Conservation (phyloP, 345 rosid species). For the Pugionium dolabratum region DNA sequence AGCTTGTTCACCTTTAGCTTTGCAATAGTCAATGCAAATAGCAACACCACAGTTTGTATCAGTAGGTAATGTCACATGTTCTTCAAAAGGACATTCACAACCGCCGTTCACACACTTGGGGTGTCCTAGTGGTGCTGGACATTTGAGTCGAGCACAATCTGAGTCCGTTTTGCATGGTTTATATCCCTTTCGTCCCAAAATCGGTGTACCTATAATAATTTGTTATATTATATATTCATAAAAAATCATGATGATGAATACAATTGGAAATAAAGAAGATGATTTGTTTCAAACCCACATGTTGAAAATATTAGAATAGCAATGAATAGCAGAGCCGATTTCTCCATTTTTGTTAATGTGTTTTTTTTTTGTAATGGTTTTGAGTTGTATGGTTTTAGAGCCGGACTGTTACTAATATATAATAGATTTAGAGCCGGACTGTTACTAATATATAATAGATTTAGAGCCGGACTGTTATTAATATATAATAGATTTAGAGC, state of each 20-base stretch:
- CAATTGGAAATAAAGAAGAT: not conserved
- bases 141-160: slow-evolving; percentile 17
- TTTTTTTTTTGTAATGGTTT: too few species aligned
- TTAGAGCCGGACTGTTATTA: too few species aligned
- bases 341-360: slow-evolving; percentile 10
- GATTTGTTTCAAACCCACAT: slow-evolving; percentile 2
- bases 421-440: too few species aligned
- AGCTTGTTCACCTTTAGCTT: slow-evolving; percentile 9
- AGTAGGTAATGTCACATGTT: not conserved
- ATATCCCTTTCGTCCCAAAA: slow-evolving; percentile 17
- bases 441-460: too few species aligned
- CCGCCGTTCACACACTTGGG: not conserved
- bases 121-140: slow-evolving; percentile 7
- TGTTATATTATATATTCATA: not conserved
- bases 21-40: slow-evolving; percentile 16
- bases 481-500: too few species aligned
- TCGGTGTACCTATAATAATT: slow-evolving; percentile 5
- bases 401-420: too few species aligned
- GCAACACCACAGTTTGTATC: slow-evolving; percentile 14
- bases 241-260: not conserved
- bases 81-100: slow-evolving; percentile 16
- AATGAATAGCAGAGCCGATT: slow-evolving; percentile 20
- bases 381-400: too few species aligned
- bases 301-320: slow-evolving; percentile 23
- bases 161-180: slow-evolving; percentile 3